Evolutionary conservation across 371 early-diverging fungal genomes (phyloP).

Genomic region (Funneliformis caledonium): DNA sequence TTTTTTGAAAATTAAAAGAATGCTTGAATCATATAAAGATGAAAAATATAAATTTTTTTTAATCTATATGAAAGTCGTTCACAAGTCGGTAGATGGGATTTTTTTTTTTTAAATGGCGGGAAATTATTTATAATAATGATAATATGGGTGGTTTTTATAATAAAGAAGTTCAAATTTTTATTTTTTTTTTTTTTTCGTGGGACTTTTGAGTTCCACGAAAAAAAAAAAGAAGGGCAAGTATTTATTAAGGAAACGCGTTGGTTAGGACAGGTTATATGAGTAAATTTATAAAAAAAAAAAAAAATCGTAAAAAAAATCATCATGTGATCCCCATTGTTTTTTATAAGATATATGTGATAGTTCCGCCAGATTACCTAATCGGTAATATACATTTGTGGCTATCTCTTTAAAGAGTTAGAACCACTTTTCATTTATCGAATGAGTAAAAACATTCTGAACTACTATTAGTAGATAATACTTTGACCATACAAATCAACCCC

Average conservation of each 20-base stretch:
- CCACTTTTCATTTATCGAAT: not conserved
- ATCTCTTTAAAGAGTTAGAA: not conserved
- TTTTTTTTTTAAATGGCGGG: not conserved
- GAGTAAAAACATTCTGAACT: too few relatives aligned
- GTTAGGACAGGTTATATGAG: not conserved
- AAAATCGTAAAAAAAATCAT: not conserved
- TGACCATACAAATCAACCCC: not conserved
- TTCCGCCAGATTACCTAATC: not conserved
- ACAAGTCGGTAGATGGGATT: not conserved
- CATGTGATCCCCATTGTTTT: not conserved
- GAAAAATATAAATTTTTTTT: not conserved
- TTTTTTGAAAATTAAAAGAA: not conserved
- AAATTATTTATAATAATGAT: too few relatives aligned
- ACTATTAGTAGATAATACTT: not conserved
- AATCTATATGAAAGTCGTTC: not conserved
- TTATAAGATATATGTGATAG: too few relatives aligned
- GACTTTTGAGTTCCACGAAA: conserved; percentile 1
- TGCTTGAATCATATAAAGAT: not conserved
- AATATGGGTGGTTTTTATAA: not conserved
- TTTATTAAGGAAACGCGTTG: not conserved
- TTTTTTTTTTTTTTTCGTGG: not conserved
- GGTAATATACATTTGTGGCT: not conserved
- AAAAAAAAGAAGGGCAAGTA: not conserved
- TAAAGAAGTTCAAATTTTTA: not conserved
- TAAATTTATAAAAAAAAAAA: too few relatives aligned